Percentiles rank a stretch among this genome's conserved stretches.
Conservation (phyloP, 139 green algal genomes). For the Chlorella sorokiniana region DNA sequence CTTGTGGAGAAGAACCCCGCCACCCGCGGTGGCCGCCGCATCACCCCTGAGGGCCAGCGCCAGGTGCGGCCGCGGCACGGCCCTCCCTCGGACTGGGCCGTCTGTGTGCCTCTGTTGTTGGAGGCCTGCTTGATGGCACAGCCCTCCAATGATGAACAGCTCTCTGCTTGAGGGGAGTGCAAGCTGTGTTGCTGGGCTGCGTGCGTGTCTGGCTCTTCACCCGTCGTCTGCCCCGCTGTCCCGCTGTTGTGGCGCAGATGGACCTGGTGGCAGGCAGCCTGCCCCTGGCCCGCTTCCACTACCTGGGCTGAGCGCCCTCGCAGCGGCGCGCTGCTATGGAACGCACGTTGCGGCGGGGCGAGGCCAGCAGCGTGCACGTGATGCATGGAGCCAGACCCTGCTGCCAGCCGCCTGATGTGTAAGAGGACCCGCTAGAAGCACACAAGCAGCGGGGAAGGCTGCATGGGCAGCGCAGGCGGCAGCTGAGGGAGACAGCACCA, state of each 20-base stretch:
- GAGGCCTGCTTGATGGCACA: no score
- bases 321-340: neutral
- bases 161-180: no score
- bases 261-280: slow-evolving; percentile 51
- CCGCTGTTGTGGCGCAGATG: slow-evolving; percentile 29
- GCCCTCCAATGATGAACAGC: no score
- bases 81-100: no score
- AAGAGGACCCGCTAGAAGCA: neutral
- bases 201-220: neutral
- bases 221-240: neutral
- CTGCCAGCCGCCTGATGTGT: neutral
- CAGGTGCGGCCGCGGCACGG: no score
- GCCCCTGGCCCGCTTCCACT: slow-evolving; percentile 40
- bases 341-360: neutral
- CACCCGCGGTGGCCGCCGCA: slow-evolving; percentile 82
- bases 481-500: no score
- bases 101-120: no score
- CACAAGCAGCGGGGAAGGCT: neutral
- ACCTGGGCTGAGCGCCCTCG: slow-evolving; percentile 20
- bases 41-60: slow-evolving; percentile 81
- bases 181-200: neutral
- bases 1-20: slow-evolving; percentile 67
- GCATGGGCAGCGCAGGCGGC: no score
- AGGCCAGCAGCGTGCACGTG: neutral
- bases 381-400: neutral